These are phyloP conservation scores for Mucor irregularis DNA, from an alignment of 371 early-diverging fungal genomes.

Conservation along the genomic window DNA sequence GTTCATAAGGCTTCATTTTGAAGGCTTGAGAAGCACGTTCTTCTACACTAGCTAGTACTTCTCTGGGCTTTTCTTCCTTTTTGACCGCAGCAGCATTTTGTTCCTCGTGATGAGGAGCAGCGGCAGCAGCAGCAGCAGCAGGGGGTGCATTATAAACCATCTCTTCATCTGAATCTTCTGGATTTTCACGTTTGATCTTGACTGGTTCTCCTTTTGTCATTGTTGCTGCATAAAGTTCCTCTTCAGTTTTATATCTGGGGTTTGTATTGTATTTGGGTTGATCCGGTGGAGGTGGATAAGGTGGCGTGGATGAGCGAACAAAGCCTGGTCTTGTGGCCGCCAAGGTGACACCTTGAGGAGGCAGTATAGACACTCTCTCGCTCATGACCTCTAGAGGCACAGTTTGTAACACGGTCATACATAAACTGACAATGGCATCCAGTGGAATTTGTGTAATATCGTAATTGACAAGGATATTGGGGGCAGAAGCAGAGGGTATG, in stretches of 20 bases:
- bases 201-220: too few species aligned
- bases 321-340: slow-evolving; percentile 21
- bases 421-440: slow-evolving; percentile 33
- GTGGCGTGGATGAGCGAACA: slow-evolving; percentile 21
- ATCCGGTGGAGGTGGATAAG: slow-evolving; percentile 23
- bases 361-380: slow-evolving; percentile 23
- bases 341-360: slow-evolving; percentile 20
- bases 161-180: slow-evolving; percentile 18
- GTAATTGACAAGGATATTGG: slow-evolving; percentile 29
- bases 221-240: too few species aligned
- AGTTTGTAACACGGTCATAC: slow-evolving; percentile 39
- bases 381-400: slow-evolving; percentile 36
- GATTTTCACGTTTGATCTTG: not conserved
- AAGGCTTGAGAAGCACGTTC: slow-evolving; percentile 47
- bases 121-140: too few species aligned
- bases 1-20: slow-evolving; percentile 44
- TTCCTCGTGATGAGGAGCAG: not conserved
- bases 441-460: slow-evolving; percentile 45
- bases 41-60: slow-evolving; percentile 39
- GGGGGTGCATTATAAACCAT: not conserved
- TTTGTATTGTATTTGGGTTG: slow-evolving; percentile 19
- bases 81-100: too few species aligned
- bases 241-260: slow-evolving; percentile 8
- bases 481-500: slow-evolving; percentile 8
- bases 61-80: slow-evolving; percentile 13